A percentile compares a stretch with the other conserved stretches of the same genome.
These are phyloP conservation scores for Fusarium equiseti DNA, from an alignment of 2,329 filamentous ascomycete genomes.

Conservation along the genomic window DNA sequence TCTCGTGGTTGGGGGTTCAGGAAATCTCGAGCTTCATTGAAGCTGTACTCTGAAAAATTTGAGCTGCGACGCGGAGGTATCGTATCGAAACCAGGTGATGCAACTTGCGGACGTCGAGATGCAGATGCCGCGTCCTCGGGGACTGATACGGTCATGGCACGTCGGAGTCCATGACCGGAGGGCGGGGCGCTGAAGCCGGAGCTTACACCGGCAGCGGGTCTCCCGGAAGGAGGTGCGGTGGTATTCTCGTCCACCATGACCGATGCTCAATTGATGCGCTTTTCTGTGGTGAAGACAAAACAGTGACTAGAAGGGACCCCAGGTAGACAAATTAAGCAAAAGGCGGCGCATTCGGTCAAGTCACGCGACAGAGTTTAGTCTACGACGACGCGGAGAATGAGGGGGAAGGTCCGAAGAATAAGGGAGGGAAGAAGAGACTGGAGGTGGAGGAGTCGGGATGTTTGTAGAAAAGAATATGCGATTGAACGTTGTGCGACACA, in stretches of 20 bases:
- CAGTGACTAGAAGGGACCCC: slow-evolving; percentile 3
- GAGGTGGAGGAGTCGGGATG: neutral
- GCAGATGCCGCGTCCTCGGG: slow-evolving; percentile 32
- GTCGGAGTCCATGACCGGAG: slow-evolving; percentile 56
- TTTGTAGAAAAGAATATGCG: slow-evolving; percentile 1
- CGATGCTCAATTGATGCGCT: slow-evolving; percentile 17
- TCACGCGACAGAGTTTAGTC: slow-evolving; percentile 38
- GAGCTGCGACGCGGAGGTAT: slow-evolving; percentile 75
- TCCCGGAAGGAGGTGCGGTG: slow-evolving; percentile 35
- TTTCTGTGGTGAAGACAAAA: slow-evolving; percentile 1
- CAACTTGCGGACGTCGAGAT: slow-evolving; percentile 20
- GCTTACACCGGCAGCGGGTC: slow-evolving; percentile 46
- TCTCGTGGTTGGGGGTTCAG: slow-evolving; percentile 64
- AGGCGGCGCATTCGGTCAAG: slow-evolving; percentile 21
- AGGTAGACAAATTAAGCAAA: neutral
- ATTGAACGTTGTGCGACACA: slow-evolving; percentile 35
- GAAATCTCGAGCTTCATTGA: slow-evolving; percentile 77
- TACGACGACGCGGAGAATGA: slow-evolving; percentile 2
- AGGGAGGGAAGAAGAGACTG: slow-evolving; percentile 6
- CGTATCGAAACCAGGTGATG: slow-evolving; percentile 45
- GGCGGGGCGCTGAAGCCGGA: slow-evolving; percentile 42
- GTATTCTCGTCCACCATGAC: slow-evolving; percentile 39
- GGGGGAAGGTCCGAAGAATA: neutral
- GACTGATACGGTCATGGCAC: slow-evolving; percentile 56
- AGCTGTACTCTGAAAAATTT: slow-evolving; percentile 79